A percentile compares a stretch with the other conserved stretches of the same genome.
Evolutionary conservation across 2,329 filamentous ascomycete genomes (phyloP).

Genomic region (Metarhizium anisopliae): DNA sequence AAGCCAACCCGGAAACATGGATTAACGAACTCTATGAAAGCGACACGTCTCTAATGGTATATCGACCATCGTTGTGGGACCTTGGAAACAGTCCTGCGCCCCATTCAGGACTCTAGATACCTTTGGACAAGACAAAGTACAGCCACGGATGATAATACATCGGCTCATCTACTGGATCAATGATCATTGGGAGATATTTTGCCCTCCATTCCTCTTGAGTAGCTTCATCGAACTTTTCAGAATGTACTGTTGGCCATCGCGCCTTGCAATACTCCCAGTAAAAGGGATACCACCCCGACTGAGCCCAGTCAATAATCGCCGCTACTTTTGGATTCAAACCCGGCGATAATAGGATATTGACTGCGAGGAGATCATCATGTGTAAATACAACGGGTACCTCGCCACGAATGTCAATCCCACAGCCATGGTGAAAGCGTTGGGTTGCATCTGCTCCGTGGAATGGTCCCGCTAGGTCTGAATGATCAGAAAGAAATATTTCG

Average conservation of each 20-base stretch:
- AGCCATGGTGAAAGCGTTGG: slow-evolving; percentile 20
- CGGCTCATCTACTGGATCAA: slow-evolving; percentile 19
- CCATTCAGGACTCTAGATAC: neutral
- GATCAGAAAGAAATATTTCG: slow-evolving; percentile 19
- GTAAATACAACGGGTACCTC: slow-evolving; percentile 16
- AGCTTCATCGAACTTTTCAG: slow-evolving; percentile 12
- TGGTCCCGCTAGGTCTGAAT: slow-evolving; percentile 16
- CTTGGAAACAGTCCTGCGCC: too few species aligned
- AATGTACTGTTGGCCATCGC: slow-evolving; percentile 13
- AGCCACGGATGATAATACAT: slow-evolving; percentile 20
- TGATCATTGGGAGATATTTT: slow-evolving; percentile 20
- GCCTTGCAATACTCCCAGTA: slow-evolving; percentile 25
- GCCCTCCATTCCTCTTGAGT: slow-evolving; percentile 21
- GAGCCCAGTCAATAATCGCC: slow-evolving; percentile 20
- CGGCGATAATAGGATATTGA: slow-evolving; percentile 16
- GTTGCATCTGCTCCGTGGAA: slow-evolving; percentile 20
- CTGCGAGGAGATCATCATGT: slow-evolving; percentile 15
- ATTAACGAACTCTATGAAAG: too few species aligned
- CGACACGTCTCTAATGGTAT: too few species aligned
- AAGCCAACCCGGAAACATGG: too few species aligned
- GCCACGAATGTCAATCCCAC: slow-evolving; percentile 18
- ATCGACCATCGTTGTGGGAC: too few species aligned
- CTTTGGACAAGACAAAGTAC: slow-evolving; percentile 14
- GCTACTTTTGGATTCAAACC: slow-evolving; percentile 11
- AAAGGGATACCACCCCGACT: slow-evolving; percentile 23